Evolutionary conservation across 2,329 filamentous ascomycete species (phyloP).

Genomic region (Arthrocladium fulminans): DNA sequence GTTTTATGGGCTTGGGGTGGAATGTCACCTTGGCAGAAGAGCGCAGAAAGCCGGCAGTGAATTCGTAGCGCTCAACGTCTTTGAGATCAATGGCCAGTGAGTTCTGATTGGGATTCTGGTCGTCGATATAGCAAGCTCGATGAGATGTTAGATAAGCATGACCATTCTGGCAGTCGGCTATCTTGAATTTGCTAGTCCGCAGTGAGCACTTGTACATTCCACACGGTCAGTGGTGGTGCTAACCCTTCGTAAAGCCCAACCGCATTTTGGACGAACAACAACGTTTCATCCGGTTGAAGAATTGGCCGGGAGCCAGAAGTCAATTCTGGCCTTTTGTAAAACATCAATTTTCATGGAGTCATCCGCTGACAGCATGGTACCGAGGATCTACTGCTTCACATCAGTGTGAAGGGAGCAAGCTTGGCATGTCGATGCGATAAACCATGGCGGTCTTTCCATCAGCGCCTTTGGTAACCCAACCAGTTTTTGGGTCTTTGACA

Average conservation of each 20-base stretch:
- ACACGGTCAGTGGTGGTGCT: slow-evolving; percentile 31
- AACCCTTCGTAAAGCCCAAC: slow-evolving; percentile 96
- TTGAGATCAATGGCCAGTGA: slow-evolving; percentile 81
- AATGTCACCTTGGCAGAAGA: slow-evolving; percentile 91
- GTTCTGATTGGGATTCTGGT: slow-evolving; percentile 71
- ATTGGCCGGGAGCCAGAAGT: slow-evolving; percentile 92
- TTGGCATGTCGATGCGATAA: not conserved
- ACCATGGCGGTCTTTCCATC: not conserved
- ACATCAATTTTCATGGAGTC: slow-evolving; percentile 51
- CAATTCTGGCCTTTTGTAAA: slow-evolving; percentile 88
- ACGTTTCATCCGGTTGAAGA: slow-evolving; percentile 83
- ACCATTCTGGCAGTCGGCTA: slow-evolving; percentile 86
- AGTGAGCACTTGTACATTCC: slow-evolving; percentile 6
- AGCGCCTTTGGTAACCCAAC: too few species aligned
- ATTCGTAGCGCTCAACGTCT: slow-evolving; percentile 82
- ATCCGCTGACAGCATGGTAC: not conserved
- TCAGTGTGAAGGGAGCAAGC: not conserved
- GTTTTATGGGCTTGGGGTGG: slow-evolving; percentile 68
- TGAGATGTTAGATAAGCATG: slow-evolving; percentile 96
- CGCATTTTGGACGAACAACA: slow-evolving; percentile 94
- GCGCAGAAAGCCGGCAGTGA: slow-evolving; percentile 90
- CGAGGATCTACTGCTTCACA: not conserved
- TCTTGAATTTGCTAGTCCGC: slow-evolving; percentile 72
- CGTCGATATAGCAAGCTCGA: slow-evolving; percentile 89
- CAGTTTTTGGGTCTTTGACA: too few species aligned